Conservation (phyloP, 805 yeast species). For the Kodamaea kaohsiungensis region DNA sequence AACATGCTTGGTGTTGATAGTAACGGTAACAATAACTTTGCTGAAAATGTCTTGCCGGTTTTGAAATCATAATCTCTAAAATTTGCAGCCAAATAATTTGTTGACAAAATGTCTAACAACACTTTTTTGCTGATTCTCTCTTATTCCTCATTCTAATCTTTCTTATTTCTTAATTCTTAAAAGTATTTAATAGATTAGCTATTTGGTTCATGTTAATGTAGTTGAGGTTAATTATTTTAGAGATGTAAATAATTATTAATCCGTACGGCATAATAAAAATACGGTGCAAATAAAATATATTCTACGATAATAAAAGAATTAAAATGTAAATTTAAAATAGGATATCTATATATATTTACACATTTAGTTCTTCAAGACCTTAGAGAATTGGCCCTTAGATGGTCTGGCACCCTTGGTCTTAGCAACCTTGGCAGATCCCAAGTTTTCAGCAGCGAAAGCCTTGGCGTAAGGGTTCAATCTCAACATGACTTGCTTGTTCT, state of each 20-base stretch:
- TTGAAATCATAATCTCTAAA: background rate
- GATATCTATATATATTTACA: background rate
- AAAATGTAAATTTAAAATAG: background rate
- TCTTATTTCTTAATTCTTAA: background rate
- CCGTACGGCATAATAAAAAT: too few species aligned
- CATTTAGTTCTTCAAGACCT: constrained; percentile 57
- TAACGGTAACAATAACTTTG: constrained; percentile 38
- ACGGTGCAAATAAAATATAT: too few species aligned
- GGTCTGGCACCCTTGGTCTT: constrained; percentile 56
- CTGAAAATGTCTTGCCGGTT: constrained; percentile 45
- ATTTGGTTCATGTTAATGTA: background rate
- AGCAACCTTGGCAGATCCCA: constrained; percentile 79
- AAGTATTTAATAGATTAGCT: background rate
- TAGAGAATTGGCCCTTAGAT: constrained; percentile 69
- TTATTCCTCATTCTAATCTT: background rate
- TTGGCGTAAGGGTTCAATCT: constrained; percentile 99
- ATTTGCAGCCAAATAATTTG: background rate
- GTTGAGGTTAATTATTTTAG: too few species aligned
- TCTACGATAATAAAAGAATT: background rate
- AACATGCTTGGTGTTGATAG: constrained; percentile 45
- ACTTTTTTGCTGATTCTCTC: background rate
- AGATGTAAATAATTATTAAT: too few species aligned
- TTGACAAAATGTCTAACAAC: background rate
- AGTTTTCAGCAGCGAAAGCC: constrained; percentile 90
- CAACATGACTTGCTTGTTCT: constrained; percentile 97